A percentile compares a stretch with the other conserved stretches of the same genome.
These are phyloP conservation scores for Neurospora sp. DNA, from an alignment of 495 filamentous ascomycete genomes.

Conservation along the genomic window DNA sequence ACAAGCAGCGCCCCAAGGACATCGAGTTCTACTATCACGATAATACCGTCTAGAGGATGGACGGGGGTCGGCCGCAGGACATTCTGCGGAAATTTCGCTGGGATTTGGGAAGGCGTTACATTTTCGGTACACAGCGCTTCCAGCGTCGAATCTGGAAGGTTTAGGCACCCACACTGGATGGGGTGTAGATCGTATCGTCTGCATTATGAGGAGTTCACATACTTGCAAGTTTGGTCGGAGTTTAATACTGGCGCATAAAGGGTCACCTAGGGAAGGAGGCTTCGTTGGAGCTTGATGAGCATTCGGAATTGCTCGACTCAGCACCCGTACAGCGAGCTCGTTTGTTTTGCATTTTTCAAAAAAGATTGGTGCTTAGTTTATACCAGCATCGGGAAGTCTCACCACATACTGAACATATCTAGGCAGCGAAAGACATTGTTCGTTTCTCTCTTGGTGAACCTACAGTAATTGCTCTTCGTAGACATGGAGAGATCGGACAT, in stretches of 20 bases:
- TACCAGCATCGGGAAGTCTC: neutral
- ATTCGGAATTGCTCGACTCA: neutral
- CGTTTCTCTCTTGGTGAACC: neutral
- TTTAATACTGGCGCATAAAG: neutral
- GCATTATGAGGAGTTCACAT: neutral
- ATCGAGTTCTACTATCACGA: slow-evolving; percentile 86
- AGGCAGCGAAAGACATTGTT: neutral
- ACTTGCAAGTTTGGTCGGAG: neutral
- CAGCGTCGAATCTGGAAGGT: neutral
- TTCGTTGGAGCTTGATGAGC: neutral
- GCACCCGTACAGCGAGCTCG: neutral
- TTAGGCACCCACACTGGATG: neutral
- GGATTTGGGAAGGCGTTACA: neutral
- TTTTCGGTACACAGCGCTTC: neutral
- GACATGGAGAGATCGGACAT: neutral
- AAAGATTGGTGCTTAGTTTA: neutral
- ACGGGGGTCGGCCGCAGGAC: neutral
- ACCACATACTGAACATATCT: neutral
- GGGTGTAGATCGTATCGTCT: neutral
- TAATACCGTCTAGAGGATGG: slow-evolving; percentile 53
- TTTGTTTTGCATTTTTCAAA: neutral
- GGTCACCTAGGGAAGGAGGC: neutral
- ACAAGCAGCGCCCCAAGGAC: slow-evolving; percentile 67
- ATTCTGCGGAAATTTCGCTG: neutral
- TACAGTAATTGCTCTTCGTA: neutral